Evolutionary conservation across 345 rosid genomes (phyloP).

Genomic region (Firmiana major): DNA sequence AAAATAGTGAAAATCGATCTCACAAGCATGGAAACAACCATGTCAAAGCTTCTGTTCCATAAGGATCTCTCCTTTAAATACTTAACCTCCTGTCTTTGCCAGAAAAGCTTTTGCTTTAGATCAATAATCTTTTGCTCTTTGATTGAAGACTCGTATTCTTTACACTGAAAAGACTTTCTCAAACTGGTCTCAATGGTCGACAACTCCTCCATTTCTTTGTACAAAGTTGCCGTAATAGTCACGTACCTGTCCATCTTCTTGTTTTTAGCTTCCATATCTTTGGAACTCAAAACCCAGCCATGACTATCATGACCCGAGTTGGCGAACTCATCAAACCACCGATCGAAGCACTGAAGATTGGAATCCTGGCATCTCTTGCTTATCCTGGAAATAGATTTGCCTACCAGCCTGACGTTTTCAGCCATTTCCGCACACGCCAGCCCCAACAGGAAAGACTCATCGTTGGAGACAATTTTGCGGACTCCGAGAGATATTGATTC

Average conservation of each 20-base stretch:
- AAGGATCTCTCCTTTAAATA: constrained; percentile 73
- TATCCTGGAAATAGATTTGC: constrained; percentile 57
- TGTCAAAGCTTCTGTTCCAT: constrained; percentile 82
- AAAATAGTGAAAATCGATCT: constrained; percentile 66
- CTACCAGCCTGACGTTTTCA: constrained; percentile 52
- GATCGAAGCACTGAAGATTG: constrained; percentile 46
- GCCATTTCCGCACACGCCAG: constrained; percentile 80
- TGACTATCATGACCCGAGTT: constrained; percentile 58
- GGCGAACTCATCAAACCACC: constrained; percentile 56
- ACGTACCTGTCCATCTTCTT: constrained; percentile 80
- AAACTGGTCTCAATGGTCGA: constrained; percentile 46
- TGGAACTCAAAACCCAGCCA: constrained; percentile 54
- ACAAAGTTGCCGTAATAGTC: constrained; percentile 57
- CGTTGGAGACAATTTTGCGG: constrained; percentile 72
- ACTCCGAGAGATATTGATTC: constrained; percentile 69
- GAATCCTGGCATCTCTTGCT: constrained; percentile 50
- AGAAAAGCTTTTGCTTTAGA: constrained; percentile 61
- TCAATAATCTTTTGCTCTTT: constrained; percentile 57
- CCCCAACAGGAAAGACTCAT: constrained; percentile 77
- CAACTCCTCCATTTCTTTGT: constrained; percentile 84
- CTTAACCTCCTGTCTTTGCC: constrained; percentile 78
- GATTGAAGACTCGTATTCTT: constrained; percentile 20
- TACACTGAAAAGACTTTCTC: constrained; percentile 39
- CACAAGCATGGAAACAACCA: constrained; percentile 48
- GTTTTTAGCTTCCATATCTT: constrained; percentile 62